Conservation (phyloP, 2,329 filamentous ascomycete species). For the Claviceps humidiphila region DNA sequence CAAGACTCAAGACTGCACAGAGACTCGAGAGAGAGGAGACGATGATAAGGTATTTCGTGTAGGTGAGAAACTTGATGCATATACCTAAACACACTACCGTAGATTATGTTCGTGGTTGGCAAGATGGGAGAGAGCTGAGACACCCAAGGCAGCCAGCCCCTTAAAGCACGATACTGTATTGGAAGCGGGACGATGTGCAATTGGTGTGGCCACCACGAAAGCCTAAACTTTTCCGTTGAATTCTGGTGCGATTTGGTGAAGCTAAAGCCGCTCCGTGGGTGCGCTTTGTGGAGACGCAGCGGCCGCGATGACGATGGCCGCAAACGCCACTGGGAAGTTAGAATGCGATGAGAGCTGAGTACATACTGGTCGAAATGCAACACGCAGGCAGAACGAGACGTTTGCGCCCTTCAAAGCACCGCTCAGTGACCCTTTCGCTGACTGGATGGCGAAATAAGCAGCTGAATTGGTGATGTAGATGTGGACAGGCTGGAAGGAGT, state of each 20-base stretch:
- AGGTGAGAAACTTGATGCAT: background rate
- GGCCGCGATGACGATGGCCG: background rate
- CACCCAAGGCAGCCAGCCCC: background rate
- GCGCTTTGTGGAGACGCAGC: no score
- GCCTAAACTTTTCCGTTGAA: slow-evolving; percentile 1
- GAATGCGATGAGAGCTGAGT: background rate
- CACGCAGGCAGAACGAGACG: background rate
- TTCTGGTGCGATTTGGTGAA: background rate
- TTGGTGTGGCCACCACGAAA: background rate
- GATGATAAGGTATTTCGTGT: background rate
- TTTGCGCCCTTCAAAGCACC: background rate
- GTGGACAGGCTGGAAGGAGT: background rate
- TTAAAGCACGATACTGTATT: background rate
- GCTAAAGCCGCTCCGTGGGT: background rate
- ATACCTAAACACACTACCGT: background rate
- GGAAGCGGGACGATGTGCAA: background rate
- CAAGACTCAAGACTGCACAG: background rate
- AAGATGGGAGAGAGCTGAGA: background rate
- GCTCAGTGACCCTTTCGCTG: background rate
- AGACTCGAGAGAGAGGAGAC: background rate
- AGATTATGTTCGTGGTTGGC: background rate
- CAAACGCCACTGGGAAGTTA: slow-evolving; percentile 1
- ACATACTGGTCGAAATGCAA: background rate
- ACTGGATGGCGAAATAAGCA: background rate
- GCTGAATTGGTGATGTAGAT: background rate